phyloP scores from a whole-genome alignment of 345 rosid species.

The Punica granatum region DNA sequence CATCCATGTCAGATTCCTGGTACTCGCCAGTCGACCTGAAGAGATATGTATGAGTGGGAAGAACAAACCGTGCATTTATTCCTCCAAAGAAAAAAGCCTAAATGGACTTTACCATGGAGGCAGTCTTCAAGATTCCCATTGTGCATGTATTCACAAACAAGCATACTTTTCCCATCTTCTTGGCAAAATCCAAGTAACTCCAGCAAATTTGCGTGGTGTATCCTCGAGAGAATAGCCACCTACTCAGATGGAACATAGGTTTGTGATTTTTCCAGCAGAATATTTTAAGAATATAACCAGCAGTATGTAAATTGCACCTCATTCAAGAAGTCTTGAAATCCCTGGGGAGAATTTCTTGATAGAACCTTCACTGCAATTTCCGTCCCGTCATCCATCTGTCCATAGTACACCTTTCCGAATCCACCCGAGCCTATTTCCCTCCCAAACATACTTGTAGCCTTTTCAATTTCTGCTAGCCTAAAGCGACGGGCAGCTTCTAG shows the following conservation, averaged over 20 bases:
- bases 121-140: slow-evolving; percentile 92
- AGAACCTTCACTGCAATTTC: slow-evolving; percentile 96
- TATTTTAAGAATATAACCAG: background rate
- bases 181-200: slow-evolving; percentile 97
- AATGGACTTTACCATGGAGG: slow-evolving; percentile 52
- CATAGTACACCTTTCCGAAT: slow-evolving; percentile 84
- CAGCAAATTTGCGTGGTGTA: slow-evolving; percentile 92
- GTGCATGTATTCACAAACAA: slow-evolving; percentile 91
- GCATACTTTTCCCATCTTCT: slow-evolving; percentile 81
- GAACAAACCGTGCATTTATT: background rate
- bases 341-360: slow-evolving; percentile 66
- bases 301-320: slow-evolving; percentile 41
- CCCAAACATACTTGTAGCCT: slow-evolving; percentile 63
- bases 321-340: slow-evolving; percentile 84
- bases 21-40: background rate
- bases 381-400: slow-evolving; percentile 68
- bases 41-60: background rate
- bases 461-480: slow-evolving; percentile 58
- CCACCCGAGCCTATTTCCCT: slow-evolving; percentile 97
- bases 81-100: background rate
- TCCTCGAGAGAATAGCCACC: slow-evolving; percentile 95
- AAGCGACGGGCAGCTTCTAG: slow-evolving; percentile 77
- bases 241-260: slow-evolving; percentile 14
- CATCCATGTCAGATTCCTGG: slow-evolving; percentile 38
- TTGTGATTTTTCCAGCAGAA: background rate